Evolutionary conservation across 169 alveolate genomes (phyloP), one percentile per base, ranked within the genome.

Genomic region (Sarcocystis neurona): DNA sequence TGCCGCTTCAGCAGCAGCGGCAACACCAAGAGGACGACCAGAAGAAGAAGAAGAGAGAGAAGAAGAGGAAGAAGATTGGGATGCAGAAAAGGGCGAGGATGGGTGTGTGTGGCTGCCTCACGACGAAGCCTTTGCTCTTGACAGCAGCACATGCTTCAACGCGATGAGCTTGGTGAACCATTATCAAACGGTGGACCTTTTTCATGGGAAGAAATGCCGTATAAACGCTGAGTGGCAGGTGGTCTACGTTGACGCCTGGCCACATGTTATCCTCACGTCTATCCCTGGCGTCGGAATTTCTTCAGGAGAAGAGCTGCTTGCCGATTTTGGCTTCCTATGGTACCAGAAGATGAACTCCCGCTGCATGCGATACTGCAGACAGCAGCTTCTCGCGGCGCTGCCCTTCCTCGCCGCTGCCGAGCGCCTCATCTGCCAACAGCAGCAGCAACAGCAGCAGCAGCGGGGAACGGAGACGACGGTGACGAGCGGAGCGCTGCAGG

Each of bases 241-340:
- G 53, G 93, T 92, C 48, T 92, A 92, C 87, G 75, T 91, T 39
- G 94, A 92, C 70, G 95, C 92, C 5, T 92, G 95, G 95, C 95
- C 95, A 32, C 95, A 92, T 74, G 43, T 92, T 32, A 78, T 92
- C 50, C 88, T 92, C 58, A 87, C 94, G 27, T 75, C 92, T 10
- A 92, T 92, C 34, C 95, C 95, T 6, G 95, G 94, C 6, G 80
- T 91, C 46, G 89, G 90, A 20, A 72, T 92, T 23, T 46, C 78
- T 15, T 79, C 85, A 0, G 95, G 95, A 12, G 94, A 92, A 53
- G 94, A 92, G 72, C 91, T 92, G n/a, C 84, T 92, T 30, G 95
- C 94, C 4, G 95, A 92, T 66, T 92, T 91, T 72, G 95, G 95
- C 20, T 84, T 41, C 68, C 70, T 48, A 78, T 92, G 95, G 95